Base-by-base conservation (phyloP, 805 yeast genomes). In the Monosporozyma aerobia region DNA sequence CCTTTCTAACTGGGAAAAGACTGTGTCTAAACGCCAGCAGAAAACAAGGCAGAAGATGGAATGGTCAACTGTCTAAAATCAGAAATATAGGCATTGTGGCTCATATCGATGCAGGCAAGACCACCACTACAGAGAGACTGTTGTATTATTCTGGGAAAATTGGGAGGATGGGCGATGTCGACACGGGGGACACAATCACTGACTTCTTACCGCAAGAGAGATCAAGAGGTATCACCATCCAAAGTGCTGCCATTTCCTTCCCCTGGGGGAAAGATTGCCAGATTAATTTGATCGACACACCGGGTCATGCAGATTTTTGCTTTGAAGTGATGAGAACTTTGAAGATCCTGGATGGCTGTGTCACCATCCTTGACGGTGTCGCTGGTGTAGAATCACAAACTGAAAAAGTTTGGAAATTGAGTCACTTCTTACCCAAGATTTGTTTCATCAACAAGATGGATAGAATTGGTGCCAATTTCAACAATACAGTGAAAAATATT, bases 311-410 rank as follows among this genome's bases (percentile, higher is more conserved):
- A 0, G 99, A 94, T 69, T 94, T 94, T 67, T 87, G 95, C 0
- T 94, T 90, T 67, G 99, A 94, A 69, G 99, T 94, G 4, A 87
- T 81, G 1, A 73, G 97, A 52, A 84, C 98, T 0, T 75, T 94
- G 53, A 77, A 97, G 56, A 97, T 94, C 1, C 72, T 94, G 9
- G 99, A 94, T 70, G 97, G 98, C 3, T 95, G 92, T 1, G 95
- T 94, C 7, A 85, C 96, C 0, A 87, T 94, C 9, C 69, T 94
- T 50, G 99, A 94, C 71, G 96, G 87, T 0, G 98, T 92, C 8
- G 97, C 97, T 2, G 99, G 99, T 11, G 99, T 94, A 1, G 99
- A 94, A 66, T 94, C 98, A 0, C 98, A 94, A 68, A 92, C 99
- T 0, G 97, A 90, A 65, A 92, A 90, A 63, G 98, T 94, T 3